Evolutionary conservation across 805 yeast species (phyloP).

Genomic region (Wickerhamomyces chambardii): DNA sequence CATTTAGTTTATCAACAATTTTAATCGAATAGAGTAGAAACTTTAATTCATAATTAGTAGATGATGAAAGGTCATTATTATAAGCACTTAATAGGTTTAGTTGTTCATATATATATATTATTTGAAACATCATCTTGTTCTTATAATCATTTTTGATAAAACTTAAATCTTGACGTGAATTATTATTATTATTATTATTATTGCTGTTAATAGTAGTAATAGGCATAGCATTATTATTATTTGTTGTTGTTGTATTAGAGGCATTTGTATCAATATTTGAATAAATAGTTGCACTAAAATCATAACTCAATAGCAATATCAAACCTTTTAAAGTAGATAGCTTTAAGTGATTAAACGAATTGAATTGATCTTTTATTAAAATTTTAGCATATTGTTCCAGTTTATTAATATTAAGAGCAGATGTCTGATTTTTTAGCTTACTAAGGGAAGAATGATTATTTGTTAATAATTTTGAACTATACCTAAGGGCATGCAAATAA

Average conservation of each 20-base stretch:
- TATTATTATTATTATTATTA: too few species aligned
- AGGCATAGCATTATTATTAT: conserved; percentile 2
- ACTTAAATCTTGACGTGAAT: too few species aligned
- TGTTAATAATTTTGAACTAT: too few species aligned
- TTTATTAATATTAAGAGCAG: conserved; percentile 10
- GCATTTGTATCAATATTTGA: background rate
- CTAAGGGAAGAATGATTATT: conserved; percentile 1
- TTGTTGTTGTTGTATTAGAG: background rate
- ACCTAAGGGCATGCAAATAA: conserved; percentile 19
- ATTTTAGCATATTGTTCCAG: conserved; percentile 14
- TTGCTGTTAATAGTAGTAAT: conserved; percentile 12
- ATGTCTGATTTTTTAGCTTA: too few species aligned
- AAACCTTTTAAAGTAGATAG: conserved; percentile 31
- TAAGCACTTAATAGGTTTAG: too few species aligned
- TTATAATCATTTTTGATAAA: too few species aligned
- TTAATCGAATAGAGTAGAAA: conserved; percentile 16
- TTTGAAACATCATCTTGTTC: conserved; percentile 7
- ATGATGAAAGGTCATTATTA: conserved; percentile 8
- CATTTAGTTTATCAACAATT: conserved; percentile 17
- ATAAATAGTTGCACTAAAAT: conserved; percentile 1
- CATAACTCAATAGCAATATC: conserved; percentile 21
- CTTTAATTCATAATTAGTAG: conserved; percentile 15
- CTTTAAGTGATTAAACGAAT: conserved; percentile 4
- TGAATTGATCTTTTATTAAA: too few species aligned
- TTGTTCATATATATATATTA: conserved; percentile 17